phyloP scores from a whole-genome alignment of 1,139 yeast species.

The Taphrina pruni region DNA sequence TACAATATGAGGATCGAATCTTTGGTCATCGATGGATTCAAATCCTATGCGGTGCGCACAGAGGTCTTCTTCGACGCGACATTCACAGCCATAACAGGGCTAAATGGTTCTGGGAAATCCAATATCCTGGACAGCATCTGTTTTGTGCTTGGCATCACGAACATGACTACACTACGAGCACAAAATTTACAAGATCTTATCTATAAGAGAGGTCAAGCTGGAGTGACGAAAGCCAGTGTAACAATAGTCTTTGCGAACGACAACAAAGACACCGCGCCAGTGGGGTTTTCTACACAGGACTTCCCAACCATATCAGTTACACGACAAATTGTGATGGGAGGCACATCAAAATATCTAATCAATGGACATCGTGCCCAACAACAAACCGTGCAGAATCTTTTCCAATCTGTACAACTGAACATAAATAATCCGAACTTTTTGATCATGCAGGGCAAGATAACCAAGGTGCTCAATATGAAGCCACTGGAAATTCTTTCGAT shows the following conservation, averaged over 20 bases:
- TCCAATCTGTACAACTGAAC: conserved; percentile 93
- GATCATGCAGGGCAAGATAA: conserved; percentile 98
- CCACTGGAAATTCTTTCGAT: conserved; percentile 86
- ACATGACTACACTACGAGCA: conserved; percentile 93
- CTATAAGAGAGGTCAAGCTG: conserved; percentile 97
- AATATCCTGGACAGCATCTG: conserved; percentile 95
- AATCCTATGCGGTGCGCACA: conserved; percentile 95
- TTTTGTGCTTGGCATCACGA: conserved; percentile 94
- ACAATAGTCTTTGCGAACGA: conserved; percentile 91
- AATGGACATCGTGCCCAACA: conserved; percentile 98
- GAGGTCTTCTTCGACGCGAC: conserved; percentile 96
- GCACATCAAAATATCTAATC: conserved; percentile 86
- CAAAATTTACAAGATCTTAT: conserved; percentile 90
- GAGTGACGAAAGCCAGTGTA: conserved; percentile 95
- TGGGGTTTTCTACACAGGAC: conserved; percentile 73
- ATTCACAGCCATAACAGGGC: conserved; percentile 96
- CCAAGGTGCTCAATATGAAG: conserved; percentile 95
- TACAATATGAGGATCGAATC: conserved; percentile 85
- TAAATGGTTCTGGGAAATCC: conserved; percentile 96
- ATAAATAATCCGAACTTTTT: conserved; percentile 95
- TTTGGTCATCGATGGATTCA: conserved; percentile 94
- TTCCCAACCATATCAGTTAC: conserved; percentile 85
- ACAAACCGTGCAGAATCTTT: conserved; percentile 84
- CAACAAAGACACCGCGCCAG: conserved; percentile 77
- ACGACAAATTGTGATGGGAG: conserved; percentile 79